Conservation (phyloP, 257 asterid species). For the Pogostemon cablin region DNA sequence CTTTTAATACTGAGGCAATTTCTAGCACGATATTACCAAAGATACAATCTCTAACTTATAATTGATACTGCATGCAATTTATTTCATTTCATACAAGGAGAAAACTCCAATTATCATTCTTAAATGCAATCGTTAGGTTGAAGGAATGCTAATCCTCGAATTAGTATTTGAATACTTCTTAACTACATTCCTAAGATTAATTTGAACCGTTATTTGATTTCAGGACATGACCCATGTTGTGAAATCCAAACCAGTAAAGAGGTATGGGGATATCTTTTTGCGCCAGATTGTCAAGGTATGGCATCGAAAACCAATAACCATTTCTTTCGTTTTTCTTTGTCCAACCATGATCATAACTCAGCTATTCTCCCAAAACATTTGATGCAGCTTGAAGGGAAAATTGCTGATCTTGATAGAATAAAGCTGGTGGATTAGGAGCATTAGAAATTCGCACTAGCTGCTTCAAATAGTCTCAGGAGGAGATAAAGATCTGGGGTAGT, state of each 20-base stretch:
- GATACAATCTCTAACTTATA: not conserved
- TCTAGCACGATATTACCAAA: not conserved
- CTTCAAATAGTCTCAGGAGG: not conserved
- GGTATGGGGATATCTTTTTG: conserved; percentile 68
- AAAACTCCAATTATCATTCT: not conserved
- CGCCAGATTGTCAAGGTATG: conserved; percentile 81
- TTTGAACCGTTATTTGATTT: conserved; percentile 2
- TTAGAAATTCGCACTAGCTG: not conserved
- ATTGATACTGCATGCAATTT: not conserved
- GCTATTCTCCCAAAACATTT: not conserved
- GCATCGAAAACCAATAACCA: not conserved
- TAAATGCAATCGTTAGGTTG: not conserved
- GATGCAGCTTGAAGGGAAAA: conserved; percentile 72
- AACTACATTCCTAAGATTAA: not conserved
- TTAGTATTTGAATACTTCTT: not conserved
- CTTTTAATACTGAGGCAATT: not conserved
- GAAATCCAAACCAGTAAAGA: conserved; percentile 64
- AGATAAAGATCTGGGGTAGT: not conserved
- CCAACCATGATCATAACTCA: not conserved
- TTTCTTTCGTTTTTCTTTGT: not conserved
- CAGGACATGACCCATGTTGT: conserved; percentile 67
- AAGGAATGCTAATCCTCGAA: not conserved
- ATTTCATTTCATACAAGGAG: too few relatives aligned
- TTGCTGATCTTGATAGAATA: conserved; percentile 39
- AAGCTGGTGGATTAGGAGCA: conserved; percentile 31